These are phyloP conservation scores for Ustilago esculenta DNA, from an alignment of 1,284 basidiomycete species.

Conservation along the genomic window DNA sequence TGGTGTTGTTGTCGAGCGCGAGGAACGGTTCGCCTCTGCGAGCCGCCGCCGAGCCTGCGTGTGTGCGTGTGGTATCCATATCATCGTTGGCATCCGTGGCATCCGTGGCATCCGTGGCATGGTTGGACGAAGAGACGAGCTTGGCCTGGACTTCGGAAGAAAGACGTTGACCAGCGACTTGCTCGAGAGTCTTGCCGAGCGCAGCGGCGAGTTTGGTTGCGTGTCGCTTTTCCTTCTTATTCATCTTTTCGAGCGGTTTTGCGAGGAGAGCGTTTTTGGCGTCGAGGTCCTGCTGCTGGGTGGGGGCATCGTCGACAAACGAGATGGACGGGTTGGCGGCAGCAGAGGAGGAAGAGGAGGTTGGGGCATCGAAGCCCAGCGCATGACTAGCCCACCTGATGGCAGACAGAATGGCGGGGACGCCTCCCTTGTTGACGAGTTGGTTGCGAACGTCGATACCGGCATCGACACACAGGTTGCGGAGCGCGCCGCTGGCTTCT, in stretches of 20 bases:
- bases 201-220: slow-evolving; percentile 54
- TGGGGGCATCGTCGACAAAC: slow-evolving; percentile 32
- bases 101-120: slow-evolving; percentile 12
- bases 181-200: slow-evolving; percentile 40
- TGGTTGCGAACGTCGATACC: slow-evolving; percentile 48
- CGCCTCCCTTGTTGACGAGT: slow-evolving; percentile 52
- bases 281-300: slow-evolving; percentile 39
- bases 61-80: background rate
- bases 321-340: slow-evolving; percentile 14
- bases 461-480: slow-evolving; percentile 63
- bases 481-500: slow-evolving; percentile 64
- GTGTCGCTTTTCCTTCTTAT: slow-evolving; percentile 64
- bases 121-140: slow-evolving; percentile 13
- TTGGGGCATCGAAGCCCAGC: slow-evolving; percentile 32
- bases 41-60: background rate
- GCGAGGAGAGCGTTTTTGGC: slow-evolving; percentile 32
- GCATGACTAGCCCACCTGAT: slow-evolving; percentile 54
- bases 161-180: slow-evolving; percentile 29
- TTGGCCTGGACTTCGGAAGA: slow-evolving; percentile 27
- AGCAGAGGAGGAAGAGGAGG: slow-evolving; percentile 1
- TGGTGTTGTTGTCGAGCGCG: slow-evolving; percentile 38
- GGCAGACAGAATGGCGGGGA: slow-evolving; percentile 41
- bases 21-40: slow-evolving; percentile 36
- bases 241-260: slow-evolving; percentile 64
- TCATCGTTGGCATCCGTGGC: background rate